Evolutionary conservation across 257 asterid species (phyloP).

Genomic region (Rubia yunnanensis): DNA sequence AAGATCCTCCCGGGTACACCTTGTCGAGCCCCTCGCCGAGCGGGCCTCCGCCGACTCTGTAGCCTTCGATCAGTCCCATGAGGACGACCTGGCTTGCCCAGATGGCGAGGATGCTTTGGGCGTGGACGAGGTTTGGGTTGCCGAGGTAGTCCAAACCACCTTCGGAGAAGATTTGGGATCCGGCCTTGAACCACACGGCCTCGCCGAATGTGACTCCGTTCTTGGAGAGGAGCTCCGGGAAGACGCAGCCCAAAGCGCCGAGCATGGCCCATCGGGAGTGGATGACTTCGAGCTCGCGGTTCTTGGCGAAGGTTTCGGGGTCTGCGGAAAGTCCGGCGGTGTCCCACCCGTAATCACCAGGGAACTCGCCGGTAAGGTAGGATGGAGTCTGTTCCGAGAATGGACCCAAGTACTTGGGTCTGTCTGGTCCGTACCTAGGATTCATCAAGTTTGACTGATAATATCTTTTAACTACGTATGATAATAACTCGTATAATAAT

Average conservation of each 20-base stretch:
- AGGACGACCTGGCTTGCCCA: constrained; percentile 82
- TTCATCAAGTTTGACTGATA: too few relatives aligned
- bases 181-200: constrained; percentile 93
- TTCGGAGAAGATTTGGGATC: constrained; percentile 79
- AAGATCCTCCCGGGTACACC: constrained; percentile 77
- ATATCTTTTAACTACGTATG: too few relatives aligned
- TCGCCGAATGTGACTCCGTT: constrained; percentile 80
- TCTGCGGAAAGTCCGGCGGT: constrained; percentile 94
- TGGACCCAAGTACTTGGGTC: constrained; percentile 93
- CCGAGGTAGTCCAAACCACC: constrained; percentile 88
- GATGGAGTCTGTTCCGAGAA: constrained; percentile 91
- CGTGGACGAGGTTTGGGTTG: constrained; percentile 81
- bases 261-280: constrained; percentile 95
- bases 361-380: constrained; percentile 82
- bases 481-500: too few relatives aligned
- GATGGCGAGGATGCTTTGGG: constrained; percentile 81
- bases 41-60: constrained; percentile 90
- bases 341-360: constrained; percentile 97
- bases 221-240: constrained; percentile 69
- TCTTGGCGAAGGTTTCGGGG: constrained; percentile 82
- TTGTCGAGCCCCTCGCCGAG: constrained; percentile 85
- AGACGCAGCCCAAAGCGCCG: constrained; percentile 80
- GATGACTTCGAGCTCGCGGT: constrained; percentile 88
- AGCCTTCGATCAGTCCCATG: constrained; percentile 77
- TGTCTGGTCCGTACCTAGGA: constrained; percentile 91